Evolutionary conservation across 345 rosid species (phyloP).

Genomic region (Kernera saxatilis): DNA sequence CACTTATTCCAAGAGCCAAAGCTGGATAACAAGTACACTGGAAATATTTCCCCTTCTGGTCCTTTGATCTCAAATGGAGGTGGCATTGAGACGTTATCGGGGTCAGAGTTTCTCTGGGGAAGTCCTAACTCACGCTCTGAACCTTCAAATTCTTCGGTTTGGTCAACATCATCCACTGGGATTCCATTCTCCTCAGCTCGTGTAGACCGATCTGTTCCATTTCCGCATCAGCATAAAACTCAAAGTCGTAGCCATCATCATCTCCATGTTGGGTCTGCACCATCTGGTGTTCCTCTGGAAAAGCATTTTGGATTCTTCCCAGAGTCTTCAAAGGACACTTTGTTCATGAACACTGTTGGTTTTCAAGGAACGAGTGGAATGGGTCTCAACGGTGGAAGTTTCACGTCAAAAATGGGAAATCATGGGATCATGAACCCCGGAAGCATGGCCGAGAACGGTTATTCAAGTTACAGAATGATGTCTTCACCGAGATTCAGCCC

Average conservation of each 20-base stretch:
- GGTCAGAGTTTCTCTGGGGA: conserved; percentile 95
- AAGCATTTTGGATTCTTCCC: conserved; percentile 75
- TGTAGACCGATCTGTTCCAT: conserved; percentile 44
- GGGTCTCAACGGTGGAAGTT: conserved; percentile 32
- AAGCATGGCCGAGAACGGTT: conserved; percentile 48
- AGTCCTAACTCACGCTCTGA: conserved; percentile 62
- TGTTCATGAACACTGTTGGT: conserved; percentile 54
- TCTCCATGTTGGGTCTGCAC: conserved; percentile 90
- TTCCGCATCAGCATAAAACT: conserved; percentile 42
- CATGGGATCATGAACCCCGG: conserved; percentile 47
- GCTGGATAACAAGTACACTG: conserved; percentile 38
- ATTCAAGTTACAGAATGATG: conserved; percentile 62
- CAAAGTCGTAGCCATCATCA: conserved; percentile 42
- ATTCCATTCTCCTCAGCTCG: conserved; percentile 51
- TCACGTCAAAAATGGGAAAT: conserved; percentile 35
- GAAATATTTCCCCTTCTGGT: conserved; percentile 43
- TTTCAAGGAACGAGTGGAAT: conserved; percentile 40
- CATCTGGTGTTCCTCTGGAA: conserved; percentile 74
- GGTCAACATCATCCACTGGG: conserved; percentile 60
- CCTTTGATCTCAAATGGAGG: conserved; percentile 49
- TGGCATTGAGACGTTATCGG: conserved; percentile 54
- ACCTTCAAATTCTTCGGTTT: conserved; percentile 46
- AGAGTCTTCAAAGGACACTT: conserved; percentile 59
- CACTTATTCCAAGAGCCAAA: conserved; percentile 53
- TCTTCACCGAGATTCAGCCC: conserved; percentile 67